phyloP scores from a whole-genome alignment of 345 rosid genomes.

The Stellera chamaejasme region DNA sequence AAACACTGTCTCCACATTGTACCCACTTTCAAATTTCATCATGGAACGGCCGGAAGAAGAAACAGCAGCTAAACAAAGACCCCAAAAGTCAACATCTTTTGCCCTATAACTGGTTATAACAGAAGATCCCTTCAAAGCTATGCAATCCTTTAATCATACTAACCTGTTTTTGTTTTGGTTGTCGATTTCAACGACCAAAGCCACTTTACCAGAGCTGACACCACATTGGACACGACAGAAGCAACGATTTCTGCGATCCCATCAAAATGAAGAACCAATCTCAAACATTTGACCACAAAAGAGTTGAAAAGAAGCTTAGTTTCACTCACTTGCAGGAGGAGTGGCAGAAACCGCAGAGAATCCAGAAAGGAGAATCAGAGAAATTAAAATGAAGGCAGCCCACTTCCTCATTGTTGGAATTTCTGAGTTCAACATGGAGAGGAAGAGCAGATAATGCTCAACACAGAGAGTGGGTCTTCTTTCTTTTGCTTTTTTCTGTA shows the following conservation, averaged over 20 bases:
- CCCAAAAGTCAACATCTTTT: slow-evolving; percentile 1
- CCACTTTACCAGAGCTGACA: slow-evolving; percentile 75
- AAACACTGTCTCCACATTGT: slow-evolving; percentile 89
- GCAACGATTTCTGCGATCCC: slow-evolving; percentile 57
- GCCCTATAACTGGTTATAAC: slow-evolving; percentile 1
- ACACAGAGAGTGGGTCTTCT: slow-evolving; percentile 22
- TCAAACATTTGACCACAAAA: background rate
- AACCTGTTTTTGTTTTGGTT: slow-evolving; percentile 57
- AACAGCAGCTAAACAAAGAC: slow-evolving; percentile 38
- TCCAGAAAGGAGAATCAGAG: slow-evolving; percentile 34
- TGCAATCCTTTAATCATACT: slow-evolving; percentile 10
- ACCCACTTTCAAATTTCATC: slow-evolving; percentile 95
- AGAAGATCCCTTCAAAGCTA: slow-evolving; percentile 6
- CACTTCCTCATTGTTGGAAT: slow-evolving; percentile 29
- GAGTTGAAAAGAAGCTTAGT: slow-evolving; percentile 1
- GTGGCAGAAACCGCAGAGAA: slow-evolving; percentile 72
- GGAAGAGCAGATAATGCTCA: slow-evolving; percentile 16
- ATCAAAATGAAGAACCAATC: slow-evolving; percentile 6
- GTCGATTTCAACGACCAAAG: slow-evolving; percentile 77
- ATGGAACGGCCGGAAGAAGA: slow-evolving; percentile 55
- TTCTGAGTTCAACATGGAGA: slow-evolving; percentile 12
- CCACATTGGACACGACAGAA: slow-evolving; percentile 70
- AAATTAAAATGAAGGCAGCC: slow-evolving; percentile 31
- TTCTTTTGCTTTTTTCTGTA: background rate
- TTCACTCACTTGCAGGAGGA: slow-evolving; percentile 69